Conservation (phyloP, 176 grass and related monocot genomes). For the Triticum timopheevii region DNA sequence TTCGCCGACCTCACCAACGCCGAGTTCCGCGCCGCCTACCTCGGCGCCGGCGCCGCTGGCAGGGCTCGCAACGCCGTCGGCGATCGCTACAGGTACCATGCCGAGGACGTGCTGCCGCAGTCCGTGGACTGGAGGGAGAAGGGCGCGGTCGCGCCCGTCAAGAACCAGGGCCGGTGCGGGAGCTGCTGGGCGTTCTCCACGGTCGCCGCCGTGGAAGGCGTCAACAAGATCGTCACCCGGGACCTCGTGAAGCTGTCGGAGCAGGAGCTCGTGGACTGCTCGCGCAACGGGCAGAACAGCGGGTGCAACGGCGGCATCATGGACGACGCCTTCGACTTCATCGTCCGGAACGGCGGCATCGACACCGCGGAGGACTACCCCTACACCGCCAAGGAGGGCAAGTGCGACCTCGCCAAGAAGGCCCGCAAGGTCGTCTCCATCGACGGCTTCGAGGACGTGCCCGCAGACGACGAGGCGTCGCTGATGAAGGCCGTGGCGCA, state of each 20-base stretch:
- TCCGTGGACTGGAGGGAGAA: too few species aligned
- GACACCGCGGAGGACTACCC: constrained; percentile 10
- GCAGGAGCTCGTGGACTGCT: too few species aligned
- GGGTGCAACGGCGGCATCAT: too few species aligned
- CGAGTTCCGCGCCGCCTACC: constrained; percentile 56
- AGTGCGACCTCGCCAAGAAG: not conserved
- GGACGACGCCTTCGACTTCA: too few species aligned
- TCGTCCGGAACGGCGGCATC: not conserved
- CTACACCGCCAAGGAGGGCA: not conserved
- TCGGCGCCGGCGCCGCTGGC: constrained; percentile 5
- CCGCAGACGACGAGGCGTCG: not conserved
- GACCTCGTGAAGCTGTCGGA: too few species aligned
- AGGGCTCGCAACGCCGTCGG: not conserved
- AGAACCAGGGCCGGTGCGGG: too few species aligned
- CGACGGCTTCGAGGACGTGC: not conserved
- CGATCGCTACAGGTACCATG: not conserved
- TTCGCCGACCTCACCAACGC: constrained; percentile 74
- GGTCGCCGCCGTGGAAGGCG: too few species aligned
- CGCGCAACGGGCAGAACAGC: too few species aligned
- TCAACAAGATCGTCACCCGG: too few species aligned
- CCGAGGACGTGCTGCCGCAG: too few species aligned
- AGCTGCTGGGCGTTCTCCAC: too few species aligned
- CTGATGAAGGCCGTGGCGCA: constrained; percentile 6
- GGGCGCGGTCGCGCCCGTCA: too few species aligned
- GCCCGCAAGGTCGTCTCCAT: not conserved